These are phyloP conservation scores for Flammula alnicola DNA, from an alignment of 1,284 basidiomycete species.

Conservation along the genomic window DNA sequence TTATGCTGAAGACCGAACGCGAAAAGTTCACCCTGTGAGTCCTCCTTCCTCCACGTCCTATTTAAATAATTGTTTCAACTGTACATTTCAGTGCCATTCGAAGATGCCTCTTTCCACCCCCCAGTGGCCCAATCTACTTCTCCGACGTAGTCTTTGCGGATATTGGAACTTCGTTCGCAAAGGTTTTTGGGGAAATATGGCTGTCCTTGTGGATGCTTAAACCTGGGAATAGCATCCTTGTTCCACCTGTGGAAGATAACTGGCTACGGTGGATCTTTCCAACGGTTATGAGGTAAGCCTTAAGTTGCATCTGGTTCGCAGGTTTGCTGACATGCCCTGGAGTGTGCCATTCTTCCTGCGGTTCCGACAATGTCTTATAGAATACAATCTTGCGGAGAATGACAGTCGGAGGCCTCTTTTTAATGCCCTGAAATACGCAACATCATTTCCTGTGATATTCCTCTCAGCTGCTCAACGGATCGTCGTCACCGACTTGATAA, in stretches of 20 bases:
- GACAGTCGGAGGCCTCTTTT: slow-evolving; percentile 77
- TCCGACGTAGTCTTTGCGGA: slow-evolving; percentile 95
- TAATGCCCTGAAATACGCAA: slow-evolving; percentile 97
- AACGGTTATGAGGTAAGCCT: slow-evolving; percentile 80
- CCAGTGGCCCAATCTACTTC: slow-evolving; percentile 76
- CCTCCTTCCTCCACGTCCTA: slow-evolving; percentile 10
- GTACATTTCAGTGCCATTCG: slow-evolving; percentile 55
- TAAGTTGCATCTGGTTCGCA: not conserved
- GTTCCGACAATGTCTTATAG: slow-evolving; percentile 91
- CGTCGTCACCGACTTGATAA: slow-evolving; percentile 61
- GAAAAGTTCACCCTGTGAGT: slow-evolving; percentile 78
- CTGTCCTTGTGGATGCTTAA: slow-evolving; percentile 82
- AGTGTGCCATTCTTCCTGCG: slow-evolving; percentile 93
- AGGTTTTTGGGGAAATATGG: slow-evolving; percentile 96
- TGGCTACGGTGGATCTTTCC: slow-evolving; percentile 79
- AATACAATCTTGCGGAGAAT: slow-evolving; percentile 75
- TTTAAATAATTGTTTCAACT: slow-evolving; percentile 1
- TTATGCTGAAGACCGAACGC: slow-evolving; percentile 71
- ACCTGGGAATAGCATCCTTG: slow-evolving; percentile 75
- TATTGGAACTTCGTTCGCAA: slow-evolving; percentile 95
- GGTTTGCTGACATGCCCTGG: slow-evolving; percentile 15
- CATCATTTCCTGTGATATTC: slow-evolving; percentile 97
- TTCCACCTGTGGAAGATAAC: slow-evolving; percentile 64
- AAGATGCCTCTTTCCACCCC: slow-evolving; percentile 75
- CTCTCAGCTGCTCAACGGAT: slow-evolving; percentile 86